A percentile compares a stretch with the other conserved stretches of the same genome.
Conservation (phyloP, 208 protist species). For the Trypanosoma cruzi region DNA sequence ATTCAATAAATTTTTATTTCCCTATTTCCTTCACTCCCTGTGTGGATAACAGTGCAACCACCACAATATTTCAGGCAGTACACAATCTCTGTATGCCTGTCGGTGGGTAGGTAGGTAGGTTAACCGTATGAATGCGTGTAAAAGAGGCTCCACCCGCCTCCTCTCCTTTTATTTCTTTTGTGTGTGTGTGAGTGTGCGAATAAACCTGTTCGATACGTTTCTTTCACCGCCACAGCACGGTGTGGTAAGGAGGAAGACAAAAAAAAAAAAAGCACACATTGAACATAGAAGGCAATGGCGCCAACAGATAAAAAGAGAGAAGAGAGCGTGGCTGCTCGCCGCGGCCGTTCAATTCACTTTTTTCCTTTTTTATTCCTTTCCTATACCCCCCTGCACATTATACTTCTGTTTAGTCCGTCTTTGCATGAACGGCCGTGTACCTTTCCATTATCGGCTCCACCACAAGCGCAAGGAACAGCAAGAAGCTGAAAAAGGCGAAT, state of each 20-base stretch:
- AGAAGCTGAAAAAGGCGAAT: constrained; percentile 59
- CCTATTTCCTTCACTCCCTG: no score
- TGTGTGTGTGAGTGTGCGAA: neutral
- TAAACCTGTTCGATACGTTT: no score
- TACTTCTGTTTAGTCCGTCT: constrained; percentile 28
- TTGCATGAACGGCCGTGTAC: constrained; percentile 6
- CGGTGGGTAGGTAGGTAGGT: neutral
- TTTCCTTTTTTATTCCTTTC: constrained; percentile 8
- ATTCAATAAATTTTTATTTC: no score
- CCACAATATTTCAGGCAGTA: no score
- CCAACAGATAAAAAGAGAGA: neutral
- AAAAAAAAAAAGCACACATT: no score
- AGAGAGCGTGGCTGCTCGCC: neutral
- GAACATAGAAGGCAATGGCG: no score
- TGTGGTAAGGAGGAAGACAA: no score
- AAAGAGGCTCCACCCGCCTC: neutral
- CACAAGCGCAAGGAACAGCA: constrained; percentile 43
- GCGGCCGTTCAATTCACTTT: neutral
- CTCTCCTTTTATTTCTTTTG: constrained; percentile 1
- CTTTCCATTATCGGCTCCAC: constrained; percentile 65
- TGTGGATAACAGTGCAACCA: no score
- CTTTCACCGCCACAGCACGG: no score
- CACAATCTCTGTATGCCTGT: neutral
- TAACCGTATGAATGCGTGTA: neutral
- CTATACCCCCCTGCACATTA: constrained; percentile 28